Evolutionary conservation across 495 filamentous ascomycete species (phyloP).

Genomic region (Penicillium dipodomyicola): DNA sequence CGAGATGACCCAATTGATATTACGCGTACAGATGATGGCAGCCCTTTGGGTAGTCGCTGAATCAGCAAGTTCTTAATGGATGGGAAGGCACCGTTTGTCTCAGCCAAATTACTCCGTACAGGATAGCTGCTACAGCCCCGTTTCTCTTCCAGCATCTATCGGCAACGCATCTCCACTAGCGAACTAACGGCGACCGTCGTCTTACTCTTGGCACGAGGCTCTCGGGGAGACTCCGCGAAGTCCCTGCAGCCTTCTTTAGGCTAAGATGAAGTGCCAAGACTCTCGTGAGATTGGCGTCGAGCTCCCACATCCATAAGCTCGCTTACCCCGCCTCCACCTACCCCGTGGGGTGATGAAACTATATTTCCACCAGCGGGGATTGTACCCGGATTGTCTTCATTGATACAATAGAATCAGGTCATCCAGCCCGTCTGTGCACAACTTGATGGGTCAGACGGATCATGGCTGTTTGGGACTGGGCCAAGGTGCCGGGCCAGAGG

Average conservation of each 20-base stretch:
- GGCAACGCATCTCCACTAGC: background rate
- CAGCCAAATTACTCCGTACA: background rate
- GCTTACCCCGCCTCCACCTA: slow-evolving; percentile 2
- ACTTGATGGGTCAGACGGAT: slow-evolving; percentile 3
- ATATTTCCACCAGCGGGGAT: slow-evolving; percentile 13
- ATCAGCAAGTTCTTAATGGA: background rate
- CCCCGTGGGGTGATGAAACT: slow-evolving; percentile 15
- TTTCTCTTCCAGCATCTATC: slow-evolving; percentile 3
- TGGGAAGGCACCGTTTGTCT: background rate
- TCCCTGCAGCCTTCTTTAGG: slow-evolving; percentile 9
- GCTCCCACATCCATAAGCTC: background rate
- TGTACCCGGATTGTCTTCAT: slow-evolving; percentile 10
- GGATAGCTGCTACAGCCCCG: slow-evolving; percentile 10
- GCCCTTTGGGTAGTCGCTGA: background rate
- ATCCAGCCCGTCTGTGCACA: background rate
- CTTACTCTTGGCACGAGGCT: slow-evolving; percentile 10
- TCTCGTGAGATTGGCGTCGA: background rate
- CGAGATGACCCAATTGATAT: background rate
- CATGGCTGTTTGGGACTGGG: slow-evolving; percentile 5
- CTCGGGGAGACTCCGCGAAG: slow-evolving; percentile 21
- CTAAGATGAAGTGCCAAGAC: slow-evolving; percentile 7
- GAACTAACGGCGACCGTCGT: background rate
- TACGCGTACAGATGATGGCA: too few species aligned
- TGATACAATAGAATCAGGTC: slow-evolving; percentile 4
- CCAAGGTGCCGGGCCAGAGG: background rate